Base-by-base conservation (phyloP, 768 basidiomycete genomes). In the Lactarius akahatsu region DNA sequence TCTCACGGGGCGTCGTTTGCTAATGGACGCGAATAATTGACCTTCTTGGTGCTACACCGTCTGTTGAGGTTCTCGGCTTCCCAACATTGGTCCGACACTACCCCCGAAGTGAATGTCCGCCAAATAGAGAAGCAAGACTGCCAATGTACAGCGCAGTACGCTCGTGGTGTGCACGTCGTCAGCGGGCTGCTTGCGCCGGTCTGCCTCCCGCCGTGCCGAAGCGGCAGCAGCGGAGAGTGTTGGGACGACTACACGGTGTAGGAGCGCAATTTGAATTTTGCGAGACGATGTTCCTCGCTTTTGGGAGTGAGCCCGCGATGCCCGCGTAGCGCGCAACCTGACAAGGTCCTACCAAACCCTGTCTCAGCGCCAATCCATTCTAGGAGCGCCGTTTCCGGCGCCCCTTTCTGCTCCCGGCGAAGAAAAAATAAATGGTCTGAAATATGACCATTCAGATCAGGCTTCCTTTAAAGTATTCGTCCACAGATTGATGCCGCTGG, bases 281-380 rank as follows among this genome's bases (percentile, higher is more conserved):
- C 11, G 43, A 60, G 43, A 45, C 18, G 26, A 23, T 20, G 5
- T 59, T 59, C 45, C 30, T 30, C 43, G 2, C 26, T 20, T n/a
- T 50, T 20, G 38, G 18, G 43, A 32, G 28, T 34, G 4, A 43
- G 30, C 59, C 45, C 43, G 58, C 40, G 64, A 45, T 40, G 59
- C 59, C 60, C 65, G 65, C 59, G 65, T 57, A 57, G 36, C 60
- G 60, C 60, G 60, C 65, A 58, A 15, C 28, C 36, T 40, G 60
- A 50, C 32, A 56, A 52, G 23, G 59, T 1, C 28, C 6, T 30
- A 16, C 28, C 54, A 7, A 28, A 32, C 54, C 13, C 55, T 18
- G 6, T 28, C 28, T 32, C n/a, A 28, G 58, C 58, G 64, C 34
- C 58, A 60, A 65, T 32, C n/a, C 54, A 65, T 30, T 32, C n/a